Conservation (phyloP, 768 basidiomycete species). For the Tricholomella constricta region DNA sequence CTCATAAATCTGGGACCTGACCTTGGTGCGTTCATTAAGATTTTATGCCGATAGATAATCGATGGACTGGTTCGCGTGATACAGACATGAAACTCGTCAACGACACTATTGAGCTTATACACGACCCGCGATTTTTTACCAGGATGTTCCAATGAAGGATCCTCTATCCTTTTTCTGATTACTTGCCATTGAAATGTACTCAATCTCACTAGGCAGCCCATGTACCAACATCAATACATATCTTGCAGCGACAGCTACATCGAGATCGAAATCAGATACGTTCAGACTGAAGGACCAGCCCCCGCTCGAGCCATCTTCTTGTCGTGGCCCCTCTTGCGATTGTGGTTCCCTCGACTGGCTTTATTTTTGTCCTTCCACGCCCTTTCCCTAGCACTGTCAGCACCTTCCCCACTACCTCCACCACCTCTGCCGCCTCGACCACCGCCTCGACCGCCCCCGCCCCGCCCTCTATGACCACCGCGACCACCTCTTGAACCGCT, state of each 20-base stretch:
- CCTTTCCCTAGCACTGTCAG: conserved; percentile 51
- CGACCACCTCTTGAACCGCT: conserved; percentile 30
- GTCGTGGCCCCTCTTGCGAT: conserved; percentile 83
- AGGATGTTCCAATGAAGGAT: conserved; percentile 43
- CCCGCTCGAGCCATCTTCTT: conserved; percentile 81
- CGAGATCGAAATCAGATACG: too few species aligned
- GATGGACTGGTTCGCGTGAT: conserved; percentile 1
- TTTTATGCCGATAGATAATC: neutral
- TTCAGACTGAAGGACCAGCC: conserved; percentile 29
- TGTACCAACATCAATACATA: conserved; percentile 4
- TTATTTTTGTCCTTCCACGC: conserved; percentile 80
- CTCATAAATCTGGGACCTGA: conserved; percentile 59
- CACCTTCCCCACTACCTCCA: conserved; percentile 38
- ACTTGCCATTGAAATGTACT: neutral
- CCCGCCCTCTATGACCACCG: conserved; percentile 43
- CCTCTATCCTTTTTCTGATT: neutral
- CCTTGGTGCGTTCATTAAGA: conserved; percentile 51
- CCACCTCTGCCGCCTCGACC: conserved; percentile 38
- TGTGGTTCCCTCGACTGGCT: conserved; percentile 69
- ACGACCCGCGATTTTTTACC: conserved; percentile 53
- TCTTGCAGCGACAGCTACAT: too few species aligned
- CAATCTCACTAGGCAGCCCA: neutral
- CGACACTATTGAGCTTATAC: conserved; percentile 61
- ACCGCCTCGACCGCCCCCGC: conserved; percentile 40
- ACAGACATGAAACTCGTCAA: conserved; percentile 63